Conservation (phyloP, 2,329 filamentous ascomycete species). For the Zalaria obscura region DNA sequence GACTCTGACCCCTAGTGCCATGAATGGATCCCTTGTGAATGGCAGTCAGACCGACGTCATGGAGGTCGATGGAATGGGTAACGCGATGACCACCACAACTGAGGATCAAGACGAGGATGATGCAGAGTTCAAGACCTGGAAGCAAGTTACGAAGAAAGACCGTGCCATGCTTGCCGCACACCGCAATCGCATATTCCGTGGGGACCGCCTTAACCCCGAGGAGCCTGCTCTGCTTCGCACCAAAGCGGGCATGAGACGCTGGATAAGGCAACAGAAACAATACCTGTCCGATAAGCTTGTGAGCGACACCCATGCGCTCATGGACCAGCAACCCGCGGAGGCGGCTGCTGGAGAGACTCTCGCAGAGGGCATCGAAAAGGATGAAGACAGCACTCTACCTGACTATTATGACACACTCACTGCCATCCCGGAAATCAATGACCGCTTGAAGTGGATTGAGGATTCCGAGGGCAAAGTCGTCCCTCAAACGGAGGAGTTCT, state of each 20-base stretch:
- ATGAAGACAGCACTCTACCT: conserved; percentile 70
- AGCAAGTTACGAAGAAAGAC: conserved; percentile 95
- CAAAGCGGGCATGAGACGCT: conserved; percentile 81
- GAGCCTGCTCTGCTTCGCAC: conserved; percentile 75
- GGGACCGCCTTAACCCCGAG: conserved; percentile 70
- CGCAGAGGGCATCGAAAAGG: conserved; percentile 87
- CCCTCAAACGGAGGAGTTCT: conserved; percentile 72
- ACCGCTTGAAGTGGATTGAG: conserved; percentile 72
- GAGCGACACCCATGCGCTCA: conserved; percentile 27
- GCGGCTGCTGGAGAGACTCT: conserved; percentile 55
- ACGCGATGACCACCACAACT: conserved; percentile 48
- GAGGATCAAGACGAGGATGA: conserved; percentile 81
- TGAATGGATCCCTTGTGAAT: conserved; percentile 44
- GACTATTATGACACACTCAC: conserved; percentile 89
- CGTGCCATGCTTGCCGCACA: conserved; percentile 76
- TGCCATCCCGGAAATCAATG: conserved; percentile 69
- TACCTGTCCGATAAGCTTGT: conserved; percentile 32
- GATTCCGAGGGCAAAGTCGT: conserved; percentile 81
- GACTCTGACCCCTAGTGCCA: conserved; percentile 59
- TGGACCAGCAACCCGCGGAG: conserved; percentile 32
- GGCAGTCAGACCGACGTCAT: conserved; percentile 70
- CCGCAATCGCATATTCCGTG: conserved; percentile 72
- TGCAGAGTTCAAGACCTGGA: conserved; percentile 90
- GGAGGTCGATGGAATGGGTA: conserved; percentile 64
- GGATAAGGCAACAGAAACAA: conserved; percentile 60